These are phyloP conservation scores for Mucor indicus DNA, from an alignment of 371 early-diverging fungal species.

Conservation along the genomic window DNA sequence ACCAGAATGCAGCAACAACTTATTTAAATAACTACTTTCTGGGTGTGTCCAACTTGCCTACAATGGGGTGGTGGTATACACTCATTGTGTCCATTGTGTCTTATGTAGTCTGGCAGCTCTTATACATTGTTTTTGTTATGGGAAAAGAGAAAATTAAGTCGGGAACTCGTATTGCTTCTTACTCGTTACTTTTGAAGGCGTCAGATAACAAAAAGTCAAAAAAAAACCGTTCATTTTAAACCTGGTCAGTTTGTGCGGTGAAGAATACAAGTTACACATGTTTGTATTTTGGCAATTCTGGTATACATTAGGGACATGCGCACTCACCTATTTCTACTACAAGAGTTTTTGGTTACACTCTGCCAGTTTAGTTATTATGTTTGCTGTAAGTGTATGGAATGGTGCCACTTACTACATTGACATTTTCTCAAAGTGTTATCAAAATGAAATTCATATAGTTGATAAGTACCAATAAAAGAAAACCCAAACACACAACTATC, in stretches of 20 bases:
- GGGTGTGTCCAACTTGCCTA: constrained; percentile 24
- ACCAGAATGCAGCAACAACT: constrained; percentile 6
- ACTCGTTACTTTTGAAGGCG: constrained; percentile 58
- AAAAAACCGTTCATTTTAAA: constrained; percentile 35
- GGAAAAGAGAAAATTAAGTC: constrained; percentile 52
- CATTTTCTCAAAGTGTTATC: constrained; percentile 57
- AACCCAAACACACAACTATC: neutral
- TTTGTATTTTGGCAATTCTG: constrained; percentile 59
- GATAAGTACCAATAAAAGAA: neutral
- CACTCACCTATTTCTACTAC: constrained; percentile 38
- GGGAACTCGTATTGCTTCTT: constrained; percentile 55
- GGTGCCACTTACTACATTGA: constrained; percentile 69
- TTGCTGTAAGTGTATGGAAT: constrained; percentile 58
- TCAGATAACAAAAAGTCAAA: constrained; percentile 16
- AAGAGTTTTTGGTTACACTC: constrained; percentile 52
- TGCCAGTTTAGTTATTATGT: constrained; percentile 47
- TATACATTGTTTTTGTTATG: constrained; percentile 59
- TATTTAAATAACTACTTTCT: constrained; percentile 38
- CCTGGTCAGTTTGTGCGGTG: constrained; percentile 41
- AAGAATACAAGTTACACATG: constrained; percentile 48
- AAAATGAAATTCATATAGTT: constrained; percentile 29
- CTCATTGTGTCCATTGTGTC: constrained; percentile 38
- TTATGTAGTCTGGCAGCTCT: constrained; percentile 62
- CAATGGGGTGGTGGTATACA: constrained; percentile 31
- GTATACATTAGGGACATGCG: constrained; percentile 46